Evolutionary conservation across 192 early-diverging fungal genomes (phyloP).

Genomic region (Podila epicladia): DNA sequence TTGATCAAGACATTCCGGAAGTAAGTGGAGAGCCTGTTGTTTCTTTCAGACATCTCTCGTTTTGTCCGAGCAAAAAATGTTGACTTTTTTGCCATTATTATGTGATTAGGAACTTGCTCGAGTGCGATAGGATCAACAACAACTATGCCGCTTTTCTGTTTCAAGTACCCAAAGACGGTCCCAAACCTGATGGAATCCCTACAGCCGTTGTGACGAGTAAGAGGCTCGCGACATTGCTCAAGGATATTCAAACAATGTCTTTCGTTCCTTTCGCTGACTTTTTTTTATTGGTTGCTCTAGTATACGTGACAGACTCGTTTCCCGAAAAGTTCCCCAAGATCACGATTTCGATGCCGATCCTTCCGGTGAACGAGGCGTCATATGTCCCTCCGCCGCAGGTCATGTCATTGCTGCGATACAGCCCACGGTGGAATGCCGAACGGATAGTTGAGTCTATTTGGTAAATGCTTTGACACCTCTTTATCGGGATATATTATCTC

Average conservation of each 20-base stretch:
- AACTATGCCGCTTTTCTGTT: conserved; percentile 28
- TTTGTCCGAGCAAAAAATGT: background rate
- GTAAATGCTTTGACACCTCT: background rate
- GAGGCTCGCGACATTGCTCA: background rate
- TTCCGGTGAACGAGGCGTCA: conserved; percentile 4
- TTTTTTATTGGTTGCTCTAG: background rate
- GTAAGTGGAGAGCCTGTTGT: conserved; percentile 9
- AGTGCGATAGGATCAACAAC: conserved; percentile 22
- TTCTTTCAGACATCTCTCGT: background rate
- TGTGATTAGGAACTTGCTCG: conserved; percentile 29
- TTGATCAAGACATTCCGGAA: conserved; percentile 6
- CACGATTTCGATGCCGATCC: conserved; percentile 14
- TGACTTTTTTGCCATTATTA: background rate
- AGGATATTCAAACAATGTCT: background rate
- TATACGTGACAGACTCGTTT: conserved; percentile 24
- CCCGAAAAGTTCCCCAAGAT: conserved; percentile 36
- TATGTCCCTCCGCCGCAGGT: conserved; percentile 13
- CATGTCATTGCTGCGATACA: conserved; percentile 22
- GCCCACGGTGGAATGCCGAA: conserved; percentile 34
- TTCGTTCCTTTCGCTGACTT: background rate
- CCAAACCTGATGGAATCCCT: background rate
- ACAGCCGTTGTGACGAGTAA: conserved; percentile 36
- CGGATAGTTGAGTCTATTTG: conserved; percentile 29
- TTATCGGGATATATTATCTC: background rate
- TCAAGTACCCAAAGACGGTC: conserved; percentile 2